These are phyloP conservation scores for Oenanthe javanica DNA, from an alignment of 140 eudicot genomes.

Conservation along the genomic window DNA sequence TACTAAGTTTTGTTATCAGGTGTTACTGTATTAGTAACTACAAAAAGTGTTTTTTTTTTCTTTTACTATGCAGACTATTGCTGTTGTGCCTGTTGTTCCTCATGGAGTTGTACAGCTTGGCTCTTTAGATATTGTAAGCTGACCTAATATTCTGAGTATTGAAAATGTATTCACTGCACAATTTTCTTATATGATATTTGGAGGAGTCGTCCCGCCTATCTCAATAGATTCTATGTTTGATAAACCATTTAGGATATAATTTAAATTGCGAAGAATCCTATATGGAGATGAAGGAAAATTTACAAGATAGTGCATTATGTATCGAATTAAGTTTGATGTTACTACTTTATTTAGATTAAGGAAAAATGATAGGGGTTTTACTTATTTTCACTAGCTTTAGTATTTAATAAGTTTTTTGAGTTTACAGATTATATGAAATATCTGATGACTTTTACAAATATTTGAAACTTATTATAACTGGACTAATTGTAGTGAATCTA, in stretches of 20 bases:
- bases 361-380: background rate
- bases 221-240: background rate
- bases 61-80: conserved; percentile 58
- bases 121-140: conserved; percentile 60
- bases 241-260: background rate
- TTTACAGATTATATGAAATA: background rate
- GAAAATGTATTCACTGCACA: background rate
- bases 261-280: background rate
- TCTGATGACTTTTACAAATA: background rate
- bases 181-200: background rate
- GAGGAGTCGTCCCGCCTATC: background rate
- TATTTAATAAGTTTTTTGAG: background rate
- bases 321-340: background rate
- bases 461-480: background rate
- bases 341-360: background rate
- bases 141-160: background rate
- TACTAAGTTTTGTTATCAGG: no score
- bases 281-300: background rate
- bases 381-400: background rate
- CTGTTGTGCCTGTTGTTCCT: conserved; percentile 63
- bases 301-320: background rate
- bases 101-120: conserved; percentile 90
- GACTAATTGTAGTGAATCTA: no score
- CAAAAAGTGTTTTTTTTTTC: background rate
- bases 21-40: background rate